Base-by-base conservation (phyloP, 768 basidiomycete genomes). In the Postia placenta region DNA sequence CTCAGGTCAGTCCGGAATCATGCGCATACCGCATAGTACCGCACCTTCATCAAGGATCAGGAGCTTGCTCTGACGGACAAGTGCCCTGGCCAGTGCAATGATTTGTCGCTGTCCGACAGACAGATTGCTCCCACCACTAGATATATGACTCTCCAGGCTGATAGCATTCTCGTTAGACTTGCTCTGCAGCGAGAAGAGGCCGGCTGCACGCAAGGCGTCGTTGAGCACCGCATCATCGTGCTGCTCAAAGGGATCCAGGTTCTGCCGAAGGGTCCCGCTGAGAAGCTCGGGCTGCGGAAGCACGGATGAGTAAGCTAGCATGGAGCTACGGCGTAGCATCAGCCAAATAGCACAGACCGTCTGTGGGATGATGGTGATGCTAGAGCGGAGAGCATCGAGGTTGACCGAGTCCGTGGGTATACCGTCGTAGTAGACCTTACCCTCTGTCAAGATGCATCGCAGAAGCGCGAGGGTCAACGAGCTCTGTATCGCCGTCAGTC, bases 281-380 rank as follows among this genome's bases (percentile, higher is more conserved):
- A 82, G 61, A 0, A 83, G 63, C 44, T 79, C 74, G 28, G 76
- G 74, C 69, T 73, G 48, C 4, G 28, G 3, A 44, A 9, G 7
- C n/a, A n/a, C n/a, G n/a, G n/a, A n/a, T n/a, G n/a, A n/a, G 20
- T 35, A 27, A 15, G 15, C 30, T 33, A 33, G 7, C 22, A 36
- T 38, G 26, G 49, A 23, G 42, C 6, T 2, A 12, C 1, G 25
- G 61, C 41, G 50, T 60, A 33, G 7, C 7, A 33, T 7, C 15
- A 7, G 30, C 24, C 9, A 9, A 56, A 58, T 0, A 53, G n/a
- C 56, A 61, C 66, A 48, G 17, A 69, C 66, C 22, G 70, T 54
- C 61, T 81, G 80, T 2, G 80, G 80, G 35, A 82, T 81, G 57
- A 81, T 79, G 35, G 80, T 81, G 47, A 83, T 74, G 44, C 71